Evolutionary conservation across 164 flowering plant genomes (phyloP).

Genomic region (Cinnamomum chago): DNA sequence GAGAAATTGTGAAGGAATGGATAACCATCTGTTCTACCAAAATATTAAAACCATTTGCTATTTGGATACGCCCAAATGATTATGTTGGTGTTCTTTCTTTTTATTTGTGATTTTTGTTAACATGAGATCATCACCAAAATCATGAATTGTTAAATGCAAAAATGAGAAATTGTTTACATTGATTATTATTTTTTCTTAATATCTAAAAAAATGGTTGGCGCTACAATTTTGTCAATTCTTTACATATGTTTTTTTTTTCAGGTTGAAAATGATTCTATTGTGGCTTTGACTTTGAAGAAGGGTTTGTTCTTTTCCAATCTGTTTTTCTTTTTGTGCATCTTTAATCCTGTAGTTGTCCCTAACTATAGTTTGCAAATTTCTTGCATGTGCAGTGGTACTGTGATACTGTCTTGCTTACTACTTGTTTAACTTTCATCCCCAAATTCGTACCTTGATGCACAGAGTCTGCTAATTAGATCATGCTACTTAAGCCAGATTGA

Average conservation of each 20-base stretch:
- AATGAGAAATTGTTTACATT: not conserved
- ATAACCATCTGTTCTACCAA: not conserved
- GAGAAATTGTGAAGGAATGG: not conserved
- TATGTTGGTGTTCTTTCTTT: too few species aligned
- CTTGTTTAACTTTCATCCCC: too few species aligned
- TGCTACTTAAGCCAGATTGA: not conserved
- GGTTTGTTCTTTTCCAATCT: conserved; percentile 35
- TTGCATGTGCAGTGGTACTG: not conserved
- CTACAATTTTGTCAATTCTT: not conserved
- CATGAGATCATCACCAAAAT: not conserved
- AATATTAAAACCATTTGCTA: not conserved
- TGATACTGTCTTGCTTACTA: not conserved
- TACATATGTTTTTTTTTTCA: conserved; percentile 26
- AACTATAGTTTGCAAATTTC: not conserved
- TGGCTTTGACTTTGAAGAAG: conserved; percentile 85
- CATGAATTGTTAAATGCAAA: not conserved
- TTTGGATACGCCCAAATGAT: not conserved
- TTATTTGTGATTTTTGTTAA: not conserved
- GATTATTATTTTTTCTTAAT: not conserved
- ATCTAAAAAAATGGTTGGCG: not conserved
- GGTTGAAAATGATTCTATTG: conserved; percentile 97
- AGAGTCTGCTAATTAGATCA: too few species aligned
- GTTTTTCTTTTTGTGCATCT: not conserved
- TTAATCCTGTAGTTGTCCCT: not conserved
- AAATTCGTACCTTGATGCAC: too few species aligned